These are phyloP conservation scores for Fraxinus ornus DNA, from an alignment of 305 asterid genomes.

Conservation along the genomic window DNA sequence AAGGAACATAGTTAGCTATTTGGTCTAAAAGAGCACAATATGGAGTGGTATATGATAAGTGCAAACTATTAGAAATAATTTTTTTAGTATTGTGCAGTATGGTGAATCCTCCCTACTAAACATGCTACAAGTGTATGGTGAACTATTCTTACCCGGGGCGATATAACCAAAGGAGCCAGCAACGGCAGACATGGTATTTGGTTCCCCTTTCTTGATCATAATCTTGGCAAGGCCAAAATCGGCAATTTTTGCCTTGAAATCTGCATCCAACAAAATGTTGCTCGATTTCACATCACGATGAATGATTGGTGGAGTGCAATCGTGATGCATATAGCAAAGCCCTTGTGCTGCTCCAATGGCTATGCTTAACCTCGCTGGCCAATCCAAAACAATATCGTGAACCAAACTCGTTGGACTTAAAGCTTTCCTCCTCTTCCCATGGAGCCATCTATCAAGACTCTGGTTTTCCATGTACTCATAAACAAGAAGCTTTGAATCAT, in stretches of 20 bases:
- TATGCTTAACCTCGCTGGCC: slow-evolving; percentile 73
- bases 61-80: not conserved
- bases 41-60: not conserved
- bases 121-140: not conserved
- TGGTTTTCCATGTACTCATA: slow-evolving; percentile 86
- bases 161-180: slow-evolving; percentile 93
- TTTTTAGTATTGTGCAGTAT: not conserved
- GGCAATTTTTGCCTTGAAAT: slow-evolving; percentile 71
- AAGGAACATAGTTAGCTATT: not conserved
- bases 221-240: slow-evolving; percentile 91
- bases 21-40: not conserved
- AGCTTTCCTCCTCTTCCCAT: slow-evolving; percentile 42
- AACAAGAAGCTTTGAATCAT: slow-evolving; percentile 73
- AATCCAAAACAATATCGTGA: slow-evolving; percentile 42
- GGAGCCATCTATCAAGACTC: slow-evolving; percentile 85
- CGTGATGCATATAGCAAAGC: slow-evolving; percentile 88
- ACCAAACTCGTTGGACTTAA: slow-evolving; percentile 11
- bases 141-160: slow-evolving; percentile 65
- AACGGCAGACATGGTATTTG: slow-evolving; percentile 76
- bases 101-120: not conserved
- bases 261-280: slow-evolving; percentile 77
- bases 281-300: slow-evolving; percentile 92
- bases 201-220: slow-evolving; percentile 59
- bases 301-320: slow-evolving; percentile 67
- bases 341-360: slow-evolving; percentile 89